Evolutionary conservation across 768 basidiomycete genomes (phyloP), one percentile per base, ranked within the genome.

Genomic region (Zangia roseola): DNA sequence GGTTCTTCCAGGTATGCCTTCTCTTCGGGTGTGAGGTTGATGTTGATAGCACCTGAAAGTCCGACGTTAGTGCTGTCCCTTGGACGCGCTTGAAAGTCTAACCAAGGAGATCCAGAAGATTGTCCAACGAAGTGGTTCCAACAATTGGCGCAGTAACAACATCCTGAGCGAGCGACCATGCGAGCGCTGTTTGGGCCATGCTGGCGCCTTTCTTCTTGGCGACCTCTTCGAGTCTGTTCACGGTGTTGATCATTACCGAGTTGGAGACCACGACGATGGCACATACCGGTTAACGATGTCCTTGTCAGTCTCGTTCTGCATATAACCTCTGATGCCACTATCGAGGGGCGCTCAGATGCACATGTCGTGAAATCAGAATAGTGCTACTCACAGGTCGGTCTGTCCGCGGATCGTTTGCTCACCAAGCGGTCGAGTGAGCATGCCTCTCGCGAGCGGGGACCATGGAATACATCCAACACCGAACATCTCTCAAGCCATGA

Each of bases 1-100:
- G 66, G 62, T 53, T 76, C 72, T 39, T 73, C 71, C 40, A 83
- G 66, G 38, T 68, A 71, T 48, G 71, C 65, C 30, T 75, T 65
- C 52, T 83, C 82, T 21, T 81, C 81, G 10, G 63, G 60, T 0
- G 72, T 72, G 50, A 83, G 64, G 34, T 71, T 62, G 36, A 82
- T 53, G 25, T 77, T 62, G 37, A 77, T 16, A 16, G 31, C 31
- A 31, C 31, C 16, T 63, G 16, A 64, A 43, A n/a, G 43, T 37
- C 2, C 33, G 31, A 16, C 33, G 12, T 28, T 2, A 3, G 10
- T 31, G 23, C 23, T 34, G 6, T 38, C 25, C 12, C 23, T 8
- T 43, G 6, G 37, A 54, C 68, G 14, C 30, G 14, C 31, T 16
- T 31, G 31, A 31, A 31, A 31, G 13, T 6, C 31, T 31, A 16